A percentile compares a stretch with the other conserved stretches of the same genome.
Evolutionary conservation across 108 stramenopile species (phyloP).

Genomic region (Fragilaria crotonensis): DNA sequence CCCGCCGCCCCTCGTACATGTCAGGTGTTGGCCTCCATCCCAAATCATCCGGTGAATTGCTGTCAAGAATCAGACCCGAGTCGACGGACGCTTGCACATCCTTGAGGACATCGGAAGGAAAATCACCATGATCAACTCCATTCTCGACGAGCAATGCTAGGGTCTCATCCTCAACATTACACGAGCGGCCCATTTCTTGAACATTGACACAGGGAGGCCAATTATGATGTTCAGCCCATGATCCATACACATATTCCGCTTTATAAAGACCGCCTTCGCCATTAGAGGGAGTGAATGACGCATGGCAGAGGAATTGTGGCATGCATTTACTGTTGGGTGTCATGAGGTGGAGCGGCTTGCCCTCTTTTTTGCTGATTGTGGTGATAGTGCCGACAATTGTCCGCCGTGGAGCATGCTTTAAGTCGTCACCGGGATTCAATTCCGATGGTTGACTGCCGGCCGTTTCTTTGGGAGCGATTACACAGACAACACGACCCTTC

Average conservation of each 20-base stretch:
- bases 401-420: constrained; percentile 18
- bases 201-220: constrained; percentile 79
- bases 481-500: constrained; percentile 45
- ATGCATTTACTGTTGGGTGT: constrained; percentile 61
- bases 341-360: constrained; percentile 32
- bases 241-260: constrained; percentile 52
- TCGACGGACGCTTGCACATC: constrained; percentile 64
- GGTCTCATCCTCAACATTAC: constrained; percentile 86
- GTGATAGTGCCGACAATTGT: constrained; percentile 61
- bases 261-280: constrained; percentile 33
- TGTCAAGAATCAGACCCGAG: constrained; percentile 40
- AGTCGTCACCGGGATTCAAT: constrained; percentile 21
- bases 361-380: constrained; percentile 27
- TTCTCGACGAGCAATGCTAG: constrained; percentile 72
- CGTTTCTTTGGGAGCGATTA: constrained; percentile 48
- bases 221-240: constrained; percentile 46
- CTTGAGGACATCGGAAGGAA: constrained; percentile 53
- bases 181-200: constrained; percentile 52
- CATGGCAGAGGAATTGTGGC: constrained; percentile 51
- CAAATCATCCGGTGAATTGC: constrained; percentile 24
- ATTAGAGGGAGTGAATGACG: neutral
- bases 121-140: constrained; percentile 88
- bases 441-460: constrained; percentile 25
- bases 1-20: constrained; percentile 60
- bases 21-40: constrained; percentile 81